A percentile compares a stretch with the other conserved stretches of the same genome.
These are phyloP conservation scores for Vigna trinervia DNA, from an alignment of 306 rosid species.

Conservation along the genomic window DNA sequence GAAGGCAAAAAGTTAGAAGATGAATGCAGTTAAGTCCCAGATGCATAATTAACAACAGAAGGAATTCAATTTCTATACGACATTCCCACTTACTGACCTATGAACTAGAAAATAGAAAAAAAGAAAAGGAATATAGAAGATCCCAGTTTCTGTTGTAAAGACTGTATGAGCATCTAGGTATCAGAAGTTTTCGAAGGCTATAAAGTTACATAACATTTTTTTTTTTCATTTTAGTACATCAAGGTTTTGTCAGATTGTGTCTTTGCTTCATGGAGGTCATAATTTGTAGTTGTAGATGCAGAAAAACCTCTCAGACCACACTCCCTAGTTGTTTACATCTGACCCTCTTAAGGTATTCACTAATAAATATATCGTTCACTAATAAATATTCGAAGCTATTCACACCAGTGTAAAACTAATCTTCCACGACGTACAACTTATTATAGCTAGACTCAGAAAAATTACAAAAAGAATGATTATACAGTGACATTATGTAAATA, in stretches of 20 bases:
- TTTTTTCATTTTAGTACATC: neutral
- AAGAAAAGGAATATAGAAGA: conserved; percentile 7
- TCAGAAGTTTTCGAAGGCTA: neutral
- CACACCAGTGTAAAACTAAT: too few species aligned
- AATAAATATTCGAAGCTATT: too few species aligned
- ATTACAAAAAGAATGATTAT: too few species aligned
- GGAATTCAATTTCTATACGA: conserved; percentile 8
- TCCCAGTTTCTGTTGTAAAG: conserved; percentile 26
- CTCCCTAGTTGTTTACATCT: neutral
- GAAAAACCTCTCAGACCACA: conserved; percentile 3
- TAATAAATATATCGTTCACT: too few species aligned
- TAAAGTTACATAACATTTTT: conserved; percentile 7
- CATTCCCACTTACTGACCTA: neutral
- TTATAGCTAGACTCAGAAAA: too few species aligned
- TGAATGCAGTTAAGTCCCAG: conserved; percentile 13
- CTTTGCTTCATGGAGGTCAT: neutral
- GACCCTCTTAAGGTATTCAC: neutral
- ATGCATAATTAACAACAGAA: neutral
- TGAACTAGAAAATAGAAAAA: conserved; percentile 16
- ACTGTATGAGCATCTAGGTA: conserved; percentile 11
- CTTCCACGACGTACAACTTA: too few species aligned
- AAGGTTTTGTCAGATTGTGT: neutral
- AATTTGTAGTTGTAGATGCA: neutral
- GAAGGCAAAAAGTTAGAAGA: conserved; percentile 26
- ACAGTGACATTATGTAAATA: too few species aligned